These are phyloP conservation scores for Russula griseocarnosa DNA, from an alignment of 768 basidiomycete genomes.

Conservation along the genomic window DNA sequence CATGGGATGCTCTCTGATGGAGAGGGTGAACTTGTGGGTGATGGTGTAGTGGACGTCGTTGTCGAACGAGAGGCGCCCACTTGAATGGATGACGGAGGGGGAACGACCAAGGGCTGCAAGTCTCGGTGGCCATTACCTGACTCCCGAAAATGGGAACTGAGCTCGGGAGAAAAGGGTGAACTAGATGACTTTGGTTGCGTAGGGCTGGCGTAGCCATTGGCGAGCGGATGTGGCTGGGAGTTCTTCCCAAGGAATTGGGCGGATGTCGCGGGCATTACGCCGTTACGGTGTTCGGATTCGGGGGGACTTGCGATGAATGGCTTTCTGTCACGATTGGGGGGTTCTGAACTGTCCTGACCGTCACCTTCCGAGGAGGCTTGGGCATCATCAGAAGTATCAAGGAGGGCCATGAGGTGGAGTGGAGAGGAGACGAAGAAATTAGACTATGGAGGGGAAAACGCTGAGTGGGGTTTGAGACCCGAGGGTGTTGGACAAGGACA, in stretches of 20 bases:
- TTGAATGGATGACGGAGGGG: slow-evolving; percentile 30
- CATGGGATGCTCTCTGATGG: slow-evolving; percentile 55
- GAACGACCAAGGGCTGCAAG: slow-evolving; percentile 38
- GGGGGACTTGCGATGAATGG: slow-evolving; percentile 25
- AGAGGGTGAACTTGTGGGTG: slow-evolving; percentile 46
- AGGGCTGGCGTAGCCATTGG: slow-evolving; percentile 29
- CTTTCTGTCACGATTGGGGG: slow-evolving; percentile 40
- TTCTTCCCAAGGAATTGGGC: slow-evolving; percentile 1
- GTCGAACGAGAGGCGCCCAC: slow-evolving; percentile 37
- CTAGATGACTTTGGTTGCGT: slow-evolving; percentile 32
- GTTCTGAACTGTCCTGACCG: slow-evolving; percentile 55
- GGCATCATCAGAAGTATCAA: slow-evolving; percentile 47
- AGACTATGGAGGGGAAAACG: slow-evolving; percentile 26
- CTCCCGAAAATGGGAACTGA: slow-evolving; percentile 46
- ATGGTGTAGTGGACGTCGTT: slow-evolving; percentile 39
- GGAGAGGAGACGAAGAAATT: slow-evolving; percentile 31
- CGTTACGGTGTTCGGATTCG: neutral
- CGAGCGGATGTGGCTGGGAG: neutral
- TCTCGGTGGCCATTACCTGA: slow-evolving; percentile 46
- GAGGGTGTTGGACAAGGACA: slow-evolving; percentile 24
- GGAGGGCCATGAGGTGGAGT: slow-evolving; percentile 39
- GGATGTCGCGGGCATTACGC: slow-evolving; percentile 18
- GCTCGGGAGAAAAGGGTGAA: slow-evolving; percentile 52
- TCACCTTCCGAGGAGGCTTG: slow-evolving; percentile 48
- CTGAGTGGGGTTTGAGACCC: slow-evolving; percentile 24